Percentiles rank a stretch among this genome's conserved stretches.
Conservation (phyloP, 352 stramenopile genomes). For the Phytophthora pseudosyringae region DNA sequence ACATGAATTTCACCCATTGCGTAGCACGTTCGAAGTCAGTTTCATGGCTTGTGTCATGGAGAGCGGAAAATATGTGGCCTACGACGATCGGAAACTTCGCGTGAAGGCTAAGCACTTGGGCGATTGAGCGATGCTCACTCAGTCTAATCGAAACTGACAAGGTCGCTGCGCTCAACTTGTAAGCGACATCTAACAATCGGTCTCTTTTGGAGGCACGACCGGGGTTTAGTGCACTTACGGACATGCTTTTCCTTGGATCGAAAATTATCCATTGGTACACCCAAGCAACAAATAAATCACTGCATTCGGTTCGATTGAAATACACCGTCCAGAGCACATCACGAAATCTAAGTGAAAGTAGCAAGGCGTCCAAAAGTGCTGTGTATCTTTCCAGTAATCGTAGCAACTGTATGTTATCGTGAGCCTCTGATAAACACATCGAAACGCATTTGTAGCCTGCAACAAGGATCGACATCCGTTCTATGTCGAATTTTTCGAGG, state of each 20-base stretch:
- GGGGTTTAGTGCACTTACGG: constrained; percentile 1
- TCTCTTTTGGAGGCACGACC: constrained; percentile 5
- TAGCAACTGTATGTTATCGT: constrained; percentile 5
- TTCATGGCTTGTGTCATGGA: not conserved
- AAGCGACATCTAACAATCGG: not conserved
- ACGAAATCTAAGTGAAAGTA: not conserved
- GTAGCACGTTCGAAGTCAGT: not conserved
- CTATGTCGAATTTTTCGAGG: not conserved
- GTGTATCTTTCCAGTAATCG: constrained; percentile 15
- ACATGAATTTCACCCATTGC: constrained; percentile 21
- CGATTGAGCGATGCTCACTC: constrained; percentile 8
- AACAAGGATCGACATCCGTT: not conserved
- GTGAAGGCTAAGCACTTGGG: constrained; percentile 10
- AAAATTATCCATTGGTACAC: constrained; percentile 23
- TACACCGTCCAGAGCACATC: constrained; percentile 6
- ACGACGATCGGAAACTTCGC: constrained; percentile 9
- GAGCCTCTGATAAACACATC: not conserved
- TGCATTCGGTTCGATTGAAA: not conserved
- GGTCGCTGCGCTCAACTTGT: not conserved
- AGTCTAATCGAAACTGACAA: constrained; percentile 8
- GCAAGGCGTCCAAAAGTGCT: constrained; percentile 1
- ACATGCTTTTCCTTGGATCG: not conserved
- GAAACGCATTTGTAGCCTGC: constrained; percentile 15
- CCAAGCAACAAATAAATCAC: constrained; percentile 11
- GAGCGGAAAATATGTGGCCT: constrained; percentile 9